Evolutionary conservation across 345 rosid species (phyloP).

Genomic region (Euphorbia tirucalli): DNA sequence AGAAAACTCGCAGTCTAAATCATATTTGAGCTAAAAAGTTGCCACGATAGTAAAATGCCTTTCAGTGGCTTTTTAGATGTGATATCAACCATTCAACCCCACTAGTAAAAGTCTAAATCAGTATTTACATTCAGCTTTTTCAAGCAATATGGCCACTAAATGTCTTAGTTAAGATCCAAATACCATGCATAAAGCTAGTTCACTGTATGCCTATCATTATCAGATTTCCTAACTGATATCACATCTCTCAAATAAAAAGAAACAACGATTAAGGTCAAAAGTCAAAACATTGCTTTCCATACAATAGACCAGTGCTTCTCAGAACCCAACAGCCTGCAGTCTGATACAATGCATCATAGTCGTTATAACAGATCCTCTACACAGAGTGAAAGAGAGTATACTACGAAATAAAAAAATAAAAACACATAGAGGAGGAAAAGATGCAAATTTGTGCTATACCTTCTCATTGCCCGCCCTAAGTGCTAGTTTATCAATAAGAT

Average conservation of each 20-base stretch:
- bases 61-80: not conserved
- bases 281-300: too few relatives aligned
- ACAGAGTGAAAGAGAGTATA: not conserved
- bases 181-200: not conserved
- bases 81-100: not conserved
- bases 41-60: not conserved
- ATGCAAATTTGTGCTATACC: constrained; percentile 40
- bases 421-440: too few relatives aligned
- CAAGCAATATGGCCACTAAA: not conserved
- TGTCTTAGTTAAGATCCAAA: not conserved
- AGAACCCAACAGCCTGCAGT: not conserved
- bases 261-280: too few relatives aligned
- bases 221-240: not conserved
- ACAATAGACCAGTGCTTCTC: not conserved
- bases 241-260: too few relatives aligned
- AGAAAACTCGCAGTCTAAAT: not conserved
- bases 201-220: not conserved
- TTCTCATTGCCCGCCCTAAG: constrained; percentile 99
- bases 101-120: not conserved
- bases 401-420: not conserved
- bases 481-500: constrained; percentile 96
- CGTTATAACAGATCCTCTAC: not conserved
- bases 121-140: constrained; percentile 1
- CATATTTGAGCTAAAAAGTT: not conserved
- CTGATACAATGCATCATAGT: not conserved